Evolutionary conservation across 306 rosid species (phyloP).

Genomic region (Alnus rubra): DNA sequence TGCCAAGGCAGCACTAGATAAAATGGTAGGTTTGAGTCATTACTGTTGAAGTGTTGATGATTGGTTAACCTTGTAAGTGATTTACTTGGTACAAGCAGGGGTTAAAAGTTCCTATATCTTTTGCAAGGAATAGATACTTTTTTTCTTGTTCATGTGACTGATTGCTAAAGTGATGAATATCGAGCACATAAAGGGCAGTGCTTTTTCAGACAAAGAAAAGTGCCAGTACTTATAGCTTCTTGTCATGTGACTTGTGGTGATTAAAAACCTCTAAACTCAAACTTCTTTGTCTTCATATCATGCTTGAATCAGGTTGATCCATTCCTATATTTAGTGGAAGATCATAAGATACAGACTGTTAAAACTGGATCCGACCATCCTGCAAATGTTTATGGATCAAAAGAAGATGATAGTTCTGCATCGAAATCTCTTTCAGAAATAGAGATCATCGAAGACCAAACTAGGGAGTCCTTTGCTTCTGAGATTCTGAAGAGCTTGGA

Average conservation of each 20-base stretch:
- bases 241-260: slow-evolving; percentile 23
- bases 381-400: neutral
- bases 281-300: neutral
- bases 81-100: slow-evolving; percentile 8
- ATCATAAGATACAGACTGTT: slow-evolving; percentile 5
- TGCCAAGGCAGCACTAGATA: slow-evolving; percentile 53
- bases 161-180: slow-evolving; percentile 23
- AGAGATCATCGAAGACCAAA: neutral
- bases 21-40: slow-evolving; percentile 45
- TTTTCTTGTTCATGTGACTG: slow-evolving; percentile 2
- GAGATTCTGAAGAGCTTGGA: slow-evolving; percentile 14
- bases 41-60: slow-evolving; percentile 9
- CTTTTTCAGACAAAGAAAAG: slow-evolving; percentile 3
- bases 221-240: slow-evolving; percentile 9
- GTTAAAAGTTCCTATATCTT: slow-evolving; percentile 8
- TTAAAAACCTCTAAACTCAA: neutral
- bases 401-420: slow-evolving; percentile 3
- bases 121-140: neutral
- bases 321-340: slow-evolving; percentile 8
- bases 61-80: slow-evolving; percentile 19
- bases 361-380: neutral
- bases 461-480: slow-evolving; percentile 7
- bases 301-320: slow-evolving; percentile 15
- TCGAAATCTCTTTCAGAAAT: neutral
- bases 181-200: slow-evolving; percentile 12